Percentiles rank a stretch among this genome's conserved stretches.
Conservation (phyloP, 169 alveolate species). For the Plasmodium vinckei region DNA sequence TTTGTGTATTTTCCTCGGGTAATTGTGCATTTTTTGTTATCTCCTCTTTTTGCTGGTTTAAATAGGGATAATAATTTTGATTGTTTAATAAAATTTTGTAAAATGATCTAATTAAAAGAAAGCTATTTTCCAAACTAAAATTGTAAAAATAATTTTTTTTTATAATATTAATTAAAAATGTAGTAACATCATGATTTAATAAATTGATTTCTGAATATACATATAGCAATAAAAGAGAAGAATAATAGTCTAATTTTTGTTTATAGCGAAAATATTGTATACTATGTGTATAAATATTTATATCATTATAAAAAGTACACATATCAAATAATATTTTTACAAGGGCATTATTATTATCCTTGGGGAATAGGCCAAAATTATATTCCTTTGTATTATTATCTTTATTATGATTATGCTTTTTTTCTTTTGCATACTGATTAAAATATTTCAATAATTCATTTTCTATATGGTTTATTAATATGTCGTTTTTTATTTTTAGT, state of each 20-base stretch:
- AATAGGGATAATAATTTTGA: conserved; percentile 35
- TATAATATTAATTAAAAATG: conserved; percentile 37
- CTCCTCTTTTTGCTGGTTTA: neutral
- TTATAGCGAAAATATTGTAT: conserved; percentile 32
- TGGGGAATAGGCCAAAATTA: neutral
- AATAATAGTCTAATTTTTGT: conserved; percentile 30
- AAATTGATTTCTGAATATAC: conserved; percentile 62
- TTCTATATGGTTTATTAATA: conserved; percentile 35
- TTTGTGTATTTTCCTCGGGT: too few relatives aligned
- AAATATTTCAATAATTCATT: conserved; percentile 35
- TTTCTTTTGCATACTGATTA: neutral
- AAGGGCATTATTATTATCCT: conserved; percentile 13
- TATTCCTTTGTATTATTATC: neutral
- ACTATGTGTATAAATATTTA: conserved; percentile 56
- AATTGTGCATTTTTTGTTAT: too few relatives aligned
- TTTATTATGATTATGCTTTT: neutral
- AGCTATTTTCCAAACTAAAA: conserved; percentile 43
- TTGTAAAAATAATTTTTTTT: conserved; percentile 32
- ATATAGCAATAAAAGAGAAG: conserved; percentile 57
- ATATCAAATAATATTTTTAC: conserved; percentile 64
- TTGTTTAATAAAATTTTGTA: conserved; percentile 58
- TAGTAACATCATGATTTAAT: conserved; percentile 17
- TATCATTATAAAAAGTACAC: conserved; percentile 65
- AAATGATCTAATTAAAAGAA: conserved; percentile 48
- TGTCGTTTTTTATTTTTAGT: conserved; percentile 51